Evolutionary conservation across 495 filamentous ascomycete genomes (phyloP), one percentile per base, ranked within the genome.

Genomic region (Baudoinia panamericana): DNA sequence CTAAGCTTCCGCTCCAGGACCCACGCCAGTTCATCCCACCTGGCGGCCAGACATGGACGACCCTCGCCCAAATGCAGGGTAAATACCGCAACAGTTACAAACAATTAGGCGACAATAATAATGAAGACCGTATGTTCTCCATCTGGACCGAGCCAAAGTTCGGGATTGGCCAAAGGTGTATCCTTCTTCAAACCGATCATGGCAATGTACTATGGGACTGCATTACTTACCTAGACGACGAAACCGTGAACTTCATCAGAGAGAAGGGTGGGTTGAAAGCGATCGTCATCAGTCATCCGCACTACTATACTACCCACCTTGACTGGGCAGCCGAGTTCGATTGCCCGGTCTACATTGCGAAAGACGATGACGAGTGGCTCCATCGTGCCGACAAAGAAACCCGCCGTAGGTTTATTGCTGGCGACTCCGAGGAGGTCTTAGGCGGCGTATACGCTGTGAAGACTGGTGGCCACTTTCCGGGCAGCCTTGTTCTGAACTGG

Each of bases 181-280:
- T 85, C 26, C 62, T 87, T 11, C 56, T 84, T 19, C 58, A 60
- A 23, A 80, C 73, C 0, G 62, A 66, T 0, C 15, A 54, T 0
- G 78, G 78, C 0, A 83, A 84, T 52, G 57, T 86, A 13, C 65
- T 87, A 6, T 87, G 81, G 81, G 82, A 86, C 56, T 70, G 78
- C 47, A 59, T 88, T 30, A 62, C 78, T 3, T 70, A 68, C 36
- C 48, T 86, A 5, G 78, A 84, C 51, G 57, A 65, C 2, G 63
- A 64, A 9, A 85, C 79, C 0, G 57, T 80, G 9, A 36, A 48
- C 0, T 50, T 50, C 30, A 60, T 65, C 38, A 50, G 51, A 10
- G 41, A 42, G 20, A 58, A 54, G 35, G 81, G 81, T 30, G 78
- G 77, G 0, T 50, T 87, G 2, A 59, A 64, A n/a, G 80, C 72